Evolutionary conservation across 805 yeast species (phyloP).

Genomic region (Metschnikowia baotianmanensis): DNA sequence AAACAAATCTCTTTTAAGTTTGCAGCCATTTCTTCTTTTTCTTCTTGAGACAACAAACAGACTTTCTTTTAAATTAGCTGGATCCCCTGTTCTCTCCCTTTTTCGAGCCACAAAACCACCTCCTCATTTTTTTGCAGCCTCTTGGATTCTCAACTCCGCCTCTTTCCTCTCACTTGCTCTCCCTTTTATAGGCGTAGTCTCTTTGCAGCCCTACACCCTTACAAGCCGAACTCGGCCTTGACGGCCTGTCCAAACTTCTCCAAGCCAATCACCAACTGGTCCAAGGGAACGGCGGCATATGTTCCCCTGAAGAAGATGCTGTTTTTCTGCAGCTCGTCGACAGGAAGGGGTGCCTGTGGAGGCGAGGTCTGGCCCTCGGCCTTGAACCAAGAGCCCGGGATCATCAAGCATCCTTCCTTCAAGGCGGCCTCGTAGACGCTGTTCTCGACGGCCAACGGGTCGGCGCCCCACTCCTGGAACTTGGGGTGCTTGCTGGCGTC

Average conservation of each 20-base stretch:
- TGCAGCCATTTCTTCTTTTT: too few species aligned
- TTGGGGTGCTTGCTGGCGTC: conserved; percentile 83
- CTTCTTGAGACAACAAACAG: too few species aligned
- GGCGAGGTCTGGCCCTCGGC: conserved; percentile 54
- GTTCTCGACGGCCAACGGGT: conserved; percentile 62
- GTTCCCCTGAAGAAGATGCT: conserved; percentile 79
- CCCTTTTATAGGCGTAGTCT: not conserved
- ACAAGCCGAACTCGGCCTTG: conserved; percentile 50
- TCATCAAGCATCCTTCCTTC: conserved; percentile 62
- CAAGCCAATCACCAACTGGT: conserved; percentile 56
- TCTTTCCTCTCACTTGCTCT: not conserved
- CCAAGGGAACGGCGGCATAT: conserved; percentile 80
- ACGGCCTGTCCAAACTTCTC: conserved; percentile 68
- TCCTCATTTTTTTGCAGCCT: too few species aligned
- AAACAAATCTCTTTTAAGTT: too few species aligned
- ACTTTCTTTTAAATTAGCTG: too few species aligned
- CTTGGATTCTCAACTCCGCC: too few species aligned
- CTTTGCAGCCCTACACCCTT: not conserved
- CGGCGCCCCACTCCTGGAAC: conserved; percentile 41
- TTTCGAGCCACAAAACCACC: too few species aligned
- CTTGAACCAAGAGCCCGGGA: conserved; percentile 83
- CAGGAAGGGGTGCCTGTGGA: conserved; percentile 50
- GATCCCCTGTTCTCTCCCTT: too few species aligned
- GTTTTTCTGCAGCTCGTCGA: conserved; percentile 42
- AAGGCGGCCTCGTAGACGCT: conserved; percentile 62